phyloP scores from a whole-genome alignment of 257 asterid species.

The Asclepias syriaca region DNA sequence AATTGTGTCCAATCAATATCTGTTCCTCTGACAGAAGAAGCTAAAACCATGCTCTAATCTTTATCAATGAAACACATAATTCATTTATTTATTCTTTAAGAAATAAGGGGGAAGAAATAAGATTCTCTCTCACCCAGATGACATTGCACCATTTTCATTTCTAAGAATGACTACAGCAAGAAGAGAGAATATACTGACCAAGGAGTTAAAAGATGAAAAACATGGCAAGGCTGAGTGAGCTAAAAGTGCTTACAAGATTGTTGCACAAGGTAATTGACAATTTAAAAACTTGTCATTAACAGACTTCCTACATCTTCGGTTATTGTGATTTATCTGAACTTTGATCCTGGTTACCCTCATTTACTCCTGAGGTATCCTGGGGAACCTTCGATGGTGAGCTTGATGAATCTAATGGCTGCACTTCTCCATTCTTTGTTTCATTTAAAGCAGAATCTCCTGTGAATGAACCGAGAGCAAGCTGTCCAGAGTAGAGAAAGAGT shows the following conservation, averaged over 20 bases:
- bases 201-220: neutral
- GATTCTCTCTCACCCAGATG: neutral
- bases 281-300: neutral
- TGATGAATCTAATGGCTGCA: constrained; percentile 29
- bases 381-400: constrained; percentile 24
- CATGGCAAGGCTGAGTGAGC: neutral
- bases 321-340: constrained; percentile 27
- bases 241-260: neutral
- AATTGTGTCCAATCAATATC: neutral
- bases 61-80: neutral
- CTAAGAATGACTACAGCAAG: neutral
- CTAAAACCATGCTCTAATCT: neutral
- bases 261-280: constrained; percentile 1
- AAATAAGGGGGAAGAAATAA: neutral
- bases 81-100: neutral
- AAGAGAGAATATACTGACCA: neutral
- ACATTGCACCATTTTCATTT: neutral
- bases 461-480: constrained; percentile 65
- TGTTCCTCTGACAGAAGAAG: neutral
- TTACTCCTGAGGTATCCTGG: constrained; percentile 25
- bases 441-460: constrained; percentile 42
- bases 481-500: constrained; percentile 70
- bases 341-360: constrained; percentile 34
- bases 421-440: constrained; percentile 16
- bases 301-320: constrained; percentile 17